These are phyloP conservation scores for Chaetomium olivaceum DNA, from an alignment of 2,329 filamentous ascomycete species.

Conservation along the genomic window DNA sequence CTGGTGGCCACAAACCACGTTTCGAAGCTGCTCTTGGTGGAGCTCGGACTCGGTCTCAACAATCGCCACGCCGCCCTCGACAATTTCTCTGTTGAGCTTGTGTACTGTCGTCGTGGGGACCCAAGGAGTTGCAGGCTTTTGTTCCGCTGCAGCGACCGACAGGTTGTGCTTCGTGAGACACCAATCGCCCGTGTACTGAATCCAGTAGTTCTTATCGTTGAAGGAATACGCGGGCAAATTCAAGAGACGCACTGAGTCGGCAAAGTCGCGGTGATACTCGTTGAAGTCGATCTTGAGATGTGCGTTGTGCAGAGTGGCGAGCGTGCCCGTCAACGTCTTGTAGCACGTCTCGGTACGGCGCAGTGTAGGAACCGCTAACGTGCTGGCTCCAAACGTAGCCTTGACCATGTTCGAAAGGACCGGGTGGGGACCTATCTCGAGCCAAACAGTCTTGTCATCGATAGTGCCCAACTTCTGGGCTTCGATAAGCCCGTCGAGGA, in stretches of 20 bases:
- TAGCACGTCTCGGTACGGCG: slow-evolving; percentile 47
- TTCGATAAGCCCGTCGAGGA: slow-evolving; percentile 61
- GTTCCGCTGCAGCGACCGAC: neutral
- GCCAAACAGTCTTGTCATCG: slow-evolving; percentile 66
- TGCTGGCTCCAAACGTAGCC: slow-evolving; percentile 4
- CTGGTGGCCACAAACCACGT: slow-evolving; percentile 61
- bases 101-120: slow-evolving; percentile 62
- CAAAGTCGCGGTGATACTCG: slow-evolving; percentile 62
- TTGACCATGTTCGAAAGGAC: slow-evolving; percentile 63
- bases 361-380: slow-evolving; percentile 14
- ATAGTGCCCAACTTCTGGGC: slow-evolving; percentile 61
- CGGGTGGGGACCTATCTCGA: slow-evolving; percentile 75
- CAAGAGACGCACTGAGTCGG: slow-evolving; percentile 49
- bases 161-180: slow-evolving; percentile 63
- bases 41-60: slow-evolving; percentile 65
- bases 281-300: slow-evolving; percentile 69
- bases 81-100: slow-evolving; percentile 61
- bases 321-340: slow-evolving; percentile 36
- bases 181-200: slow-evolving; percentile 68
- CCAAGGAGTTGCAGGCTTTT: slow-evolving; percentile 42
- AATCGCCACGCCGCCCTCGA: slow-evolving; percentile 61
- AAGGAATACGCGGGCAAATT: slow-evolving; percentile 69
- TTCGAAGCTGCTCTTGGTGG: slow-evolving; percentile 61
- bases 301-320: slow-evolving; percentile 4
- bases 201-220: slow-evolving; percentile 72